Evolutionary conservation across 2,329 filamentous ascomycete genomes (phyloP).

Genomic region (Xylaria sp.): DNA sequence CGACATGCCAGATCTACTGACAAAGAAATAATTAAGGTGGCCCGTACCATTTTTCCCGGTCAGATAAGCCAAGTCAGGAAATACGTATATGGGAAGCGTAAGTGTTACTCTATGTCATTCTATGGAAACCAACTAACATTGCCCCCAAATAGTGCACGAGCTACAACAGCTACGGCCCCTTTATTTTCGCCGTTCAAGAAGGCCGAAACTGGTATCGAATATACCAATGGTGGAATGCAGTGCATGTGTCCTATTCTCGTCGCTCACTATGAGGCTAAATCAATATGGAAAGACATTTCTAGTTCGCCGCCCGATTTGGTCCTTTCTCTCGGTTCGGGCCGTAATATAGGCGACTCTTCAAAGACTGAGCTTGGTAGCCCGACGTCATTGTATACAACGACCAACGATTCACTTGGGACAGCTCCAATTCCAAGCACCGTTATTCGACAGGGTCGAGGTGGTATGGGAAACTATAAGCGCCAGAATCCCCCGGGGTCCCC

Average conservation of each 20-base stretch:
- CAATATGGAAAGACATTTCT: slow-evolving; percentile 46
- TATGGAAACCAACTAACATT: slow-evolving; percentile 7
- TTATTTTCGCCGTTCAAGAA: slow-evolving; percentile 49
- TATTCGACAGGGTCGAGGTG: slow-evolving; percentile 47
- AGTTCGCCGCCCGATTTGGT: slow-evolving; percentile 45
- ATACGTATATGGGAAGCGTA: slow-evolving; percentile 50
- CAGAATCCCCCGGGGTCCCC: slow-evolving; percentile 29
- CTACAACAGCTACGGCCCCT: slow-evolving; percentile 48
- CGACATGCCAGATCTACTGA: slow-evolving; percentile 7
- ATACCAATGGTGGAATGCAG: slow-evolving; percentile 42
- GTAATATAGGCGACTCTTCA: slow-evolving; percentile 45
- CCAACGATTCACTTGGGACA: slow-evolving; percentile 42
- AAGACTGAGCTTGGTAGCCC: slow-evolving; percentile 31
- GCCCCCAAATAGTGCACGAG: slow-evolving; percentile 43
- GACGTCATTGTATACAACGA: slow-evolving; percentile 38
- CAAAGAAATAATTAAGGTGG: slow-evolving; percentile 38
- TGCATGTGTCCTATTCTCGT: slow-evolving; percentile 45
- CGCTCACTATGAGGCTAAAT: slow-evolving; percentile 46
- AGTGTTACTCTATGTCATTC: slow-evolving; percentile 29
- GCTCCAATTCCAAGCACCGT: slow-evolving; percentile 39
- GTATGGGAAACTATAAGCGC: slow-evolving; percentile 48
- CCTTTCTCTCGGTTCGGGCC: slow-evolving; percentile 48
- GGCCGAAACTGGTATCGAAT: slow-evolving; percentile 43
- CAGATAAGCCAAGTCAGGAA: slow-evolving; percentile 46
- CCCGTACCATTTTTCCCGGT: slow-evolving; percentile 47